These are phyloP conservation scores for Pythium apleroticum DNA, from an alignment of 352 stramenopile genomes.

Conservation along the genomic window DNA sequence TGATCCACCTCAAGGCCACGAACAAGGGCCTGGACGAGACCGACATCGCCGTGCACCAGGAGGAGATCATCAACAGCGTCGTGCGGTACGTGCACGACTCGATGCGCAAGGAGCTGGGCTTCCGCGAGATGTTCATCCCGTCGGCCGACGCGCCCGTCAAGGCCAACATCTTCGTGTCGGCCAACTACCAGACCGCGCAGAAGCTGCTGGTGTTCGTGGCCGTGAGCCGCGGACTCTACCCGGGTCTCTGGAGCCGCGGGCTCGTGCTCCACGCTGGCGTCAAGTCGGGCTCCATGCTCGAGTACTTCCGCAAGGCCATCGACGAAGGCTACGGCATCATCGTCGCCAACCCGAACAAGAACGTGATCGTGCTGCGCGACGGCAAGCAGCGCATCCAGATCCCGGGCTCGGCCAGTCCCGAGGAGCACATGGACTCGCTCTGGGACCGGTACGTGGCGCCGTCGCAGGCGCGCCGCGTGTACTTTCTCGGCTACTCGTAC, in stretches of 20 bases:
- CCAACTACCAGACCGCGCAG: conserved; percentile 76
- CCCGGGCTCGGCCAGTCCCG: conserved; percentile 75
- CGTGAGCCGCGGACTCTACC: conserved; percentile 76
- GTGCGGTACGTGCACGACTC: conserved; percentile 87
- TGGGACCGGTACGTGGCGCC: conserved; percentile 82
- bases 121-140: conserved; percentile 75
- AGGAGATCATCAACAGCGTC: conserved; percentile 86
- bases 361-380: conserved; percentile 80
- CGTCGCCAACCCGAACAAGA: conserved; percentile 90
- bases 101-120: conserved; percentile 78
- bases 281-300: conserved; percentile 86
- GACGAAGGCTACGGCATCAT: conserved; percentile 86
- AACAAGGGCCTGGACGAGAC: conserved; percentile 80
- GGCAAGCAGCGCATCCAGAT: conserved; percentile 84
- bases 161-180: conserved; percentile 83
- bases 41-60: conserved; percentile 84
- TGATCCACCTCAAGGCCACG: conserved; percentile 85
- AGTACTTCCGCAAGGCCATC: conserved; percentile 87
- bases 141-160: conserved; percentile 68
- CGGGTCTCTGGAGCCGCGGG: conserved; percentile 83
- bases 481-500: conserved; percentile 89
- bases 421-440: conserved; percentile 88
- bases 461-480: conserved; percentile 63
- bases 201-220: conserved; percentile 87
- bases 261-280: conserved; percentile 86